Evolutionary conservation across 2,329 filamentous ascomycete genomes (phyloP), one percentile per base, ranked within the genome.

Genomic region (Sarocladium oryzae): DNA sequence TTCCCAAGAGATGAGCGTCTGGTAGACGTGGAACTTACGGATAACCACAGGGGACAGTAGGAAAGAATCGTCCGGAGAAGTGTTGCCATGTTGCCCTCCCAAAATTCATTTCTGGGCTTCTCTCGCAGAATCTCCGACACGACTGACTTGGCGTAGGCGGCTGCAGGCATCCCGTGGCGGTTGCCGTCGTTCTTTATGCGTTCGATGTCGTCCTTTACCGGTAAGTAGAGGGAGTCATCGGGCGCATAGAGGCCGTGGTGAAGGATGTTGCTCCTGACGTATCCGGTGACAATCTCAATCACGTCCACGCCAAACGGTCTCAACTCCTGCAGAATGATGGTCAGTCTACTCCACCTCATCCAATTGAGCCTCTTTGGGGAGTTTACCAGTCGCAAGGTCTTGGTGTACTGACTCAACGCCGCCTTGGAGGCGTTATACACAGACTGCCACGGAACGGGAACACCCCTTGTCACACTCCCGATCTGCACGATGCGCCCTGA

Each of bases 371-470:
- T n/a, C n/a, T n/a, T n/a, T n/a, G n/a, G n/a, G n/a, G n/a, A n/a
- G n/a, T n/a, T n/a, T n/a, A 55, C 53, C 15, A 55, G 48, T 10
- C 53, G 53, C 11, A 55, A 49, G 3, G 53, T 55, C 28, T 52
- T 55, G 3, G 53, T 48, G 28, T 54, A 54, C 49, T 54, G 52
- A 23, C 51, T 52, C 23, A 56, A 51, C 16, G 54, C 54, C 11
- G 54, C 54, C 38, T 56, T 57, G 32, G 54, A 56, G 6, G 54
- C 54, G 20, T 56, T 56, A 38, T 56, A 56, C 18, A 41, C 52
- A 23, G 50, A 50, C 49, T 56, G 54, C 54, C 54, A 56, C 21
- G 40, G n/a, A 15, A 43, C 40, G 40, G 40, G 40, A 4, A 43
- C 40, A 28, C 21, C 40, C 43, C 49, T 24, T 40, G 32, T 15